These are phyloP conservation scores for Pestalotiopsis sp. DNA, from an alignment of 2,329 filamentous ascomycete genomes.

Conservation along the genomic window DNA sequence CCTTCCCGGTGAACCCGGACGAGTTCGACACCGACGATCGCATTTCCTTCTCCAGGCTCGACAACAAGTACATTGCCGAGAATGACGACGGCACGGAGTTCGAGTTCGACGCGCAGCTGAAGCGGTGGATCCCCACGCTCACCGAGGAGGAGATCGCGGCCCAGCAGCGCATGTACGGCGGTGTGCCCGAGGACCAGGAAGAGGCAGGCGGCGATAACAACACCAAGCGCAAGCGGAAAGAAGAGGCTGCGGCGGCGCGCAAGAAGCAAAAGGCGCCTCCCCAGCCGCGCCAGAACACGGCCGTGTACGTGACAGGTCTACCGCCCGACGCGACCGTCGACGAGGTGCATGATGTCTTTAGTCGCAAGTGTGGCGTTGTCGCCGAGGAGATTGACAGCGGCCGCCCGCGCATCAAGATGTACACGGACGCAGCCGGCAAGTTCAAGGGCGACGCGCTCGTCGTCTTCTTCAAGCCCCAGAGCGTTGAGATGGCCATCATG, in stretches of 20 bases:
- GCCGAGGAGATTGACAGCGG: conserved; percentile 92
- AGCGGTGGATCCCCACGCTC: conserved; percentile 70
- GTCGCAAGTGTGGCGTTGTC: conserved; percentile 81
- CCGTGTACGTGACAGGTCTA: conserved; percentile 87
- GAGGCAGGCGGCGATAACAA: conserved; percentile 30
- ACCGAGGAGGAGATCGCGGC: conserved; percentile 41
- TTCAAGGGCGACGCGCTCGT: conserved; percentile 95
- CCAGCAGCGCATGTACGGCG: conserved; percentile 32
- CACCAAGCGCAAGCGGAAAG: conserved; percentile 40
- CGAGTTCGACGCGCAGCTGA: conserved; percentile 71
- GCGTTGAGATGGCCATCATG: conserved; percentile 82
- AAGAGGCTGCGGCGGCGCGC: conserved; percentile 29
- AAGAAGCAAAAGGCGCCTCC: conserved; percentile 50
- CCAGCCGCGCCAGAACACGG: conserved; percentile 72
- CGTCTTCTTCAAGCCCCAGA: conserved; percentile 93
- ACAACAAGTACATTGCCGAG: conserved; percentile 81
- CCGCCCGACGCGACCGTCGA: conserved; percentile 75
- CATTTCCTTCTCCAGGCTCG: conserved; percentile 82
- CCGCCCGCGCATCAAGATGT: conserved; percentile 88
- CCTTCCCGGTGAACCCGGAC: conserved; percentile 60
- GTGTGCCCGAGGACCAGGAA: conserved; percentile 28
- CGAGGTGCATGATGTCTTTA: conserved; percentile 84
- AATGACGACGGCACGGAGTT: conserved; percentile 83
- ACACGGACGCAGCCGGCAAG: conserved; percentile 74
- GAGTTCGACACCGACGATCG: conserved; percentile 78